These are phyloP conservation scores for Ricinus communis DNA, from an alignment of 345 rosid species.

Conservation along the genomic window DNA sequence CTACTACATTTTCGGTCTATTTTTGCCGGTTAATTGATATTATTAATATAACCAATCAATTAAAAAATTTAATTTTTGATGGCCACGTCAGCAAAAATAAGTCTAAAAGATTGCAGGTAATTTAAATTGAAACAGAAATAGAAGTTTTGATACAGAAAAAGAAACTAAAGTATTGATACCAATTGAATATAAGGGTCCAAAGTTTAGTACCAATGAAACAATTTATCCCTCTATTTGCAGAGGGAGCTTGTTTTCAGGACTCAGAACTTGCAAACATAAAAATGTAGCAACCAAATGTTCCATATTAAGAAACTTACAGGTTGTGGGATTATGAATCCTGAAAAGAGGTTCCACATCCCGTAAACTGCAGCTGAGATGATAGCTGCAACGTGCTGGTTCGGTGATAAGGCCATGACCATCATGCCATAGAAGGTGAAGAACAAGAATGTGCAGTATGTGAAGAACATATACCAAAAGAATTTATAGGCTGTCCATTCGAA, in stretches of 20 bases:
- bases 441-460: background rate
- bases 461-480: constrained; percentile 5
- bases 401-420: background rate
- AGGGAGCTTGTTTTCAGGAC: too few relatives aligned
- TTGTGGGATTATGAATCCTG: constrained; percentile 1
- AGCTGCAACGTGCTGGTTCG: background rate
- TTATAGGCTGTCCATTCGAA: background rate
- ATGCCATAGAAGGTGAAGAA: constrained; percentile 7
- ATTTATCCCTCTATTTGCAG: background rate
- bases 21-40: too few relatives aligned
- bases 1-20: too few relatives aligned
- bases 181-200: too few relatives aligned
- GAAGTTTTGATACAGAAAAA: too few relatives aligned
- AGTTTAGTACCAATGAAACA: background rate
- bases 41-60: too few relatives aligned
- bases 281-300: background rate
- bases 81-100: too few relatives aligned
- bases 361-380: background rate
- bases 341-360: constrained; percentile 1
- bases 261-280: background rate
- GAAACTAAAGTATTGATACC: too few relatives aligned
- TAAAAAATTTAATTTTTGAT: too few relatives aligned
- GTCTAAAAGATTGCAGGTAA: too few relatives aligned
- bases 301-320: background rate
- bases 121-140: too few relatives aligned